Base-by-base conservation (phyloP, 139 green algal genomes). In the Tetradesmus obliquus region DNA sequence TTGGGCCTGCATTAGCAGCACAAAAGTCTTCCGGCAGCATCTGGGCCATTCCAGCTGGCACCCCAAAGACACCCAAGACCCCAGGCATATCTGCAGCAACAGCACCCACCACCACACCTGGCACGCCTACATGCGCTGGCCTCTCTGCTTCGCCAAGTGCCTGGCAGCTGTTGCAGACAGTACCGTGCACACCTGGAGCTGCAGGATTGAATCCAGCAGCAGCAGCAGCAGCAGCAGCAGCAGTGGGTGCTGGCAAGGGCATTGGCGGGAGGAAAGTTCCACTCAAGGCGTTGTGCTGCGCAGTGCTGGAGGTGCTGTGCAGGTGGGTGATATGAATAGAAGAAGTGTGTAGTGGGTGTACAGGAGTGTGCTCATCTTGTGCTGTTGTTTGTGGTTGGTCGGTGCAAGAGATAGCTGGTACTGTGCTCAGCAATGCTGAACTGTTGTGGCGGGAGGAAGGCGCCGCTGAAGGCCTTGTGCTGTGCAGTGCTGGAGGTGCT, bases 291-390 rank as follows among this genome's bases (percentile, higher is more conserved):
- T 10, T 88, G 58, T 79, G 84, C 84, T 58, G 13, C 79, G 57
- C 45, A 5, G 84, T 88, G 84, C 20, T 88, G 13, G 84, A 88
- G 10, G 84, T 79, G 20, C 12, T 88, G n/a, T 79, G 84, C 84
- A 88, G 84, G 84, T 88, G 32, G 24, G 57, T 15, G 19, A 66
- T 66, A 20, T 19, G 9, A 71, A 15, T 19, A 20, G 9, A 10
- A 71, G 7, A 13, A 20, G 15, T 71, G 60, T 66, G 57, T 2
- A 66, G 8, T 13, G 6, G 6, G 57, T 66, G 57, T 9, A 66
- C 57, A 66, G 57, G 7, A 20, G 60, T 71, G 60, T 4, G 60
- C 60, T 71, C 32, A 45, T 45, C 2, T 19, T 71, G 60, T 71
- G 60, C 9, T 71, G 9, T 71, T 15, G 15, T 71, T 9, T 66